phyloP scores from a whole-genome alignment of 2,329 filamentous ascomycete genomes.

The Stagonosporopsis tanaceti region DNA sequence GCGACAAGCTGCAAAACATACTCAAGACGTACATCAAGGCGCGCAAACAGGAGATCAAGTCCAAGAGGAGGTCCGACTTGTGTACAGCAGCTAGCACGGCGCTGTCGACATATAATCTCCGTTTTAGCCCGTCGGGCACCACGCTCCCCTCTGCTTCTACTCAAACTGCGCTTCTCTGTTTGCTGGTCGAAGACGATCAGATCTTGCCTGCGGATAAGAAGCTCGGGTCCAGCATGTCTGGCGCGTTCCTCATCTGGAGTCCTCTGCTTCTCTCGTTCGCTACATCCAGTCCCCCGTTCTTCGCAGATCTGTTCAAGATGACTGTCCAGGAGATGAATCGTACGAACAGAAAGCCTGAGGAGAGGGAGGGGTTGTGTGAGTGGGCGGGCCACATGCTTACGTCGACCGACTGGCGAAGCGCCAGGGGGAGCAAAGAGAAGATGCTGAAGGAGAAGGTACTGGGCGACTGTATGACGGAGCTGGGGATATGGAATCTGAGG shows the following conservation, averaged over 20 bases:
- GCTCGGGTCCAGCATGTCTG: conserved; percentile 48
- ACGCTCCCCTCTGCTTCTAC: conserved; percentile 21
- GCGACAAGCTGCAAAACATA: conserved; percentile 35
- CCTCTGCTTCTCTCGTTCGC: conserved; percentile 49
- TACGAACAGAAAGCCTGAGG: conserved; percentile 34
- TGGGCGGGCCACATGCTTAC: conserved; percentile 61
- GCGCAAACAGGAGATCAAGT: conserved; percentile 44
- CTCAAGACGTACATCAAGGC: conserved; percentile 47
- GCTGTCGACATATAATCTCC: conserved; percentile 24
- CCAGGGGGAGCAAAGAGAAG: conserved; percentile 20
- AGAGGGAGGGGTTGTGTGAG: conserved; percentile 54
- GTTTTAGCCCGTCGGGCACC: conserved; percentile 14
- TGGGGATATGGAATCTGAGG: conserved; percentile 49
- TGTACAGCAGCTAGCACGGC: conserved; percentile 29
- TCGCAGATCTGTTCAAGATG: conserved; percentile 47
- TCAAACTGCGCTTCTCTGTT: conserved; percentile 10
- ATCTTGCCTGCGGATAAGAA: conserved; percentile 49
- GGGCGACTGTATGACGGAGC: conserved; percentile 45
- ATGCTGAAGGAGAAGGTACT: conserved; percentile 24
- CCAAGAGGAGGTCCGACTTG: conserved; percentile 3
- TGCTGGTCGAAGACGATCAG: not conserved
- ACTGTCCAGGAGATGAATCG: conserved; percentile 50
- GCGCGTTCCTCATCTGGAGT: conserved; percentile 57
- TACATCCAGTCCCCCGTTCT: conserved; percentile 44
- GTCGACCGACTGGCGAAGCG: conserved; percentile 48